Evolutionary conservation across 352 stramenopile species (phyloP).

Genomic region (Peronospora farinosa): DNA sequence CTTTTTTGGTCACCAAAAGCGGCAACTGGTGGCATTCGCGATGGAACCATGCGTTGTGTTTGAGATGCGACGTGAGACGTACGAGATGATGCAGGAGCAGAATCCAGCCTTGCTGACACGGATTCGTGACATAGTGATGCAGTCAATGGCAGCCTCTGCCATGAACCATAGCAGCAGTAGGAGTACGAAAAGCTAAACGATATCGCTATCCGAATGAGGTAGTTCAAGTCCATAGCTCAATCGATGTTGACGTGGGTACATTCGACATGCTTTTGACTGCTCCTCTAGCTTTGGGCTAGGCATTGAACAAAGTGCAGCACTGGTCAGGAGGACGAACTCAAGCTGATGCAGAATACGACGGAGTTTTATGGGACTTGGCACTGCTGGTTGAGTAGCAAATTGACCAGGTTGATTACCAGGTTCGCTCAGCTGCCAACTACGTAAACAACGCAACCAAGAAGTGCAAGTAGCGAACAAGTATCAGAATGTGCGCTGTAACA

Average conservation of each 20-base stretch:
- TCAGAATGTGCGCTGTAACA: slow-evolving; percentile 95
- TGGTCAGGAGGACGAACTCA: slow-evolving; percentile 93
- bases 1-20: slow-evolving; percentile 59
- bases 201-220: slow-evolving; percentile 4
- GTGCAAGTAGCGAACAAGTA: slow-evolving; percentile 92
- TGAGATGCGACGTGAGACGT: slow-evolving; percentile 47
- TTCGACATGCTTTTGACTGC: no score
- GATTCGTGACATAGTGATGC: slow-evolving; percentile 60
- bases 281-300: background rate
- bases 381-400: slow-evolving; percentile 97
- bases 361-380: slow-evolving; percentile 97
- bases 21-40: slow-evolving; percentile 37
- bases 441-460: slow-evolving; percentile 95
- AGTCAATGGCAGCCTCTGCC: slow-evolving; percentile 53
- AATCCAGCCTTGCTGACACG: slow-evolving; percentile 45
- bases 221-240: background rate
- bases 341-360: slow-evolving; percentile 93
- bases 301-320: slow-evolving; percentile 45
- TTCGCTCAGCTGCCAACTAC: slow-evolving; percentile 91
- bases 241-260: no score
- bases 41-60: slow-evolving; percentile 46
- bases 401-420: slow-evolving; percentile 97
- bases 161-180: background rate
- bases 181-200: slow-evolving; percentile 8
- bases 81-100: slow-evolving; percentile 44